phyloP scores from a whole-genome alignment of 371 early-diverging fungal genomes.

The Apophysomyces sp. region DNA sequence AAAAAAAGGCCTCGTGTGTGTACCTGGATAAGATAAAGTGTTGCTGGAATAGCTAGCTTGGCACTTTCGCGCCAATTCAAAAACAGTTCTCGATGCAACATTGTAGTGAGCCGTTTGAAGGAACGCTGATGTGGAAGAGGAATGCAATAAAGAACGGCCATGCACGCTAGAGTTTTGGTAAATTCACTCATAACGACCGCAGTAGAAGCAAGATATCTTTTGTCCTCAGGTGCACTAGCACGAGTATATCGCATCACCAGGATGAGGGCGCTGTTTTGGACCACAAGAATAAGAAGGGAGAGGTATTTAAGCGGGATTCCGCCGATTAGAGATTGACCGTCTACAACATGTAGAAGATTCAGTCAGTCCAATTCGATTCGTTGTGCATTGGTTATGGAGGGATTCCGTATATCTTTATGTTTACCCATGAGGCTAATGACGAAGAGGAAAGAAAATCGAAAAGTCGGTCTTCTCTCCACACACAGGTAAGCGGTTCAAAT shows the following conservation, averaged over 20 bases:
- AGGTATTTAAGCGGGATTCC: slow-evolving; percentile 73
- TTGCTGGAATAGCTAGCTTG: slow-evolving; percentile 82
- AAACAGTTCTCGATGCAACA: slow-evolving; percentile 39
- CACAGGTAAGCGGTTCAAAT: background rate
- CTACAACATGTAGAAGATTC: background rate
- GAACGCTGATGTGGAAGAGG: slow-evolving; percentile 27
- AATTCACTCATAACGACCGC: slow-evolving; percentile 88
- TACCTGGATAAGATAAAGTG: slow-evolving; percentile 87
- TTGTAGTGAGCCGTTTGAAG: slow-evolving; percentile 11
- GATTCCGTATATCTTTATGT: background rate
- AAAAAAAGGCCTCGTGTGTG: slow-evolving; percentile 5
- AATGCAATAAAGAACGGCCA: slow-evolving; percentile 49
- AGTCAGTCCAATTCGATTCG: background rate
- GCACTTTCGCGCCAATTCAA: slow-evolving; percentile 39
- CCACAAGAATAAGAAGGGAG: slow-evolving; percentile 80
- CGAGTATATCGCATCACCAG: slow-evolving; percentile 85
- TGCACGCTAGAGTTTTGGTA: slow-evolving; percentile 74
- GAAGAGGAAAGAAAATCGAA: background rate
- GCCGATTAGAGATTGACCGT: background rate
- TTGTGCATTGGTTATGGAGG: background rate
- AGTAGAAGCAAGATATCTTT: slow-evolving; percentile 77
- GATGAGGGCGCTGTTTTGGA: slow-evolving; percentile 88
- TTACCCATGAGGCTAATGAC: slow-evolving; percentile 3
- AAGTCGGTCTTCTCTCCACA: background rate
- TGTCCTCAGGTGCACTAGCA: slow-evolving; percentile 40